A percentile compares a stretch with the other conserved stretches of the same genome.
Evolutionary conservation across 345 rosid species (phyloP).

Genomic region (Noccaea caerulescens): DNA sequence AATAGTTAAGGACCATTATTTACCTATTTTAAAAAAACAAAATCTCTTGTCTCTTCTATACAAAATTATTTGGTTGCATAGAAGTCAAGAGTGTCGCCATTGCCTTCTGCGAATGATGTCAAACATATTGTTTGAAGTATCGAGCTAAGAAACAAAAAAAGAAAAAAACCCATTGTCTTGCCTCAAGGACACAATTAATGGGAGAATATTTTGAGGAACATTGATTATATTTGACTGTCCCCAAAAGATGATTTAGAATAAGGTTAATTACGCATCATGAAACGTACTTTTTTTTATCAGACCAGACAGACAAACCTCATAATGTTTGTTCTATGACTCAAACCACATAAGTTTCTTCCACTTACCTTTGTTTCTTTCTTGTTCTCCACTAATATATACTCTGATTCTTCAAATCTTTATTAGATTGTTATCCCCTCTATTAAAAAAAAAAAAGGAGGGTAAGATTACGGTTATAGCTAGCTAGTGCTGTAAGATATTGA

Average conservation of each 20-base stretch:
- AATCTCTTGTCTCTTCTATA: neutral
- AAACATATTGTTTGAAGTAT: constrained; percentile 23
- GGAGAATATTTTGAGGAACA: neutral
- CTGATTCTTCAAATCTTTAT: neutral
- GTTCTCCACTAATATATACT: constrained; percentile 32
- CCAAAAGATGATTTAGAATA: constrained; percentile 6
- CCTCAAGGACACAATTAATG: constrained; percentile 23
- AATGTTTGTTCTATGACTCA: constrained; percentile 36
- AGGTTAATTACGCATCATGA: constrained; percentile 28
- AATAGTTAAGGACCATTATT: constrained; percentile 8
- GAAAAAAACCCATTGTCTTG: neutral
- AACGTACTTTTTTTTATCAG: constrained; percentile 17
- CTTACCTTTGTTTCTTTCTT: constrained; percentile 30
- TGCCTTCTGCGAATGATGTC: constrained; percentile 25
- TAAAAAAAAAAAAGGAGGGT: neutral
- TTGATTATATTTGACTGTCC: constrained; percentile 10
- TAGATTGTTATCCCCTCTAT: constrained; percentile 5
- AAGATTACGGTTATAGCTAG: constrained; percentile 23
- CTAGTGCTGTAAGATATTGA: constrained; percentile 21
- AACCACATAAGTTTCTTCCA: constrained; percentile 38
- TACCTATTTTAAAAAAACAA: neutral
- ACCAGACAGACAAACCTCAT: constrained; percentile 33
- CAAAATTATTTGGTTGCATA: constrained; percentile 15
- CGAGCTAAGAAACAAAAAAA: neutral
- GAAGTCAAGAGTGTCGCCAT: constrained; percentile 28